Evolutionary conservation across 2,329 filamentous ascomycete genomes (phyloP).

Genomic region (Cladophialophora immunda): DNA sequence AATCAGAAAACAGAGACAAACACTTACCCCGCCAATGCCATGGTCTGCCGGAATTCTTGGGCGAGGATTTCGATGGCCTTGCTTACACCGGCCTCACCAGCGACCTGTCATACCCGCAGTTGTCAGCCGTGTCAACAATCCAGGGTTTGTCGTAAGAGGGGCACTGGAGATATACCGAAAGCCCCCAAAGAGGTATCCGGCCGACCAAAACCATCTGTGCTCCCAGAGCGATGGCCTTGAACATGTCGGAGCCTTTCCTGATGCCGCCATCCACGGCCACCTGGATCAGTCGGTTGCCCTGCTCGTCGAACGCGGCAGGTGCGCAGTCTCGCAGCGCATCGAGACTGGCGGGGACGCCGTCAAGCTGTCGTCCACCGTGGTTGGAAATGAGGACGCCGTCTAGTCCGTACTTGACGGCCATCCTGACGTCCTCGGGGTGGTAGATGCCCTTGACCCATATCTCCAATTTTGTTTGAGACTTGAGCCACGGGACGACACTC

Average conservation of each 20-base stretch:
- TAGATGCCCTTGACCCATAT: slow-evolving; percentile 31
- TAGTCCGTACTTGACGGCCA: slow-evolving; percentile 46
- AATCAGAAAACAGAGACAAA: neutral
- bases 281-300: slow-evolving; percentile 33
- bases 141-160: neutral
- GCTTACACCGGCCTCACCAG: neutral
- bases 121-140: neutral
- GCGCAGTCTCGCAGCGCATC: slow-evolving; percentile 44
- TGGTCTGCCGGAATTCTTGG: neutral
- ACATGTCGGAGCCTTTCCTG: slow-evolving; percentile 62
- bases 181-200: slow-evolving; percentile 58
- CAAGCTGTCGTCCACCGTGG: slow-evolving; percentile 30
- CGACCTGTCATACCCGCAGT: too few species aligned
- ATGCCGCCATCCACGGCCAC: slow-evolving; percentile 64
- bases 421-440: slow-evolving; percentile 46
- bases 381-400: slow-evolving; percentile 50
- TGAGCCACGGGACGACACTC: slow-evolving; percentile 58
- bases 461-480: slow-evolving; percentile 45
- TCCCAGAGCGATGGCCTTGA: slow-evolving; percentile 64
- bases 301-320: slow-evolving; percentile 34
- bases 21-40: neutral
- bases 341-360: slow-evolving; percentile 47
- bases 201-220: slow-evolving; percentile 60
- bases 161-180: slow-evolving; percentile 41
- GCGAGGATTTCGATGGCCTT: neutral